Evolutionary conservation across 1,284 basidiomycete species (phyloP), one percentile per base, ranked within the genome.

Genomic region (Psilocybe mexicana): DNA sequence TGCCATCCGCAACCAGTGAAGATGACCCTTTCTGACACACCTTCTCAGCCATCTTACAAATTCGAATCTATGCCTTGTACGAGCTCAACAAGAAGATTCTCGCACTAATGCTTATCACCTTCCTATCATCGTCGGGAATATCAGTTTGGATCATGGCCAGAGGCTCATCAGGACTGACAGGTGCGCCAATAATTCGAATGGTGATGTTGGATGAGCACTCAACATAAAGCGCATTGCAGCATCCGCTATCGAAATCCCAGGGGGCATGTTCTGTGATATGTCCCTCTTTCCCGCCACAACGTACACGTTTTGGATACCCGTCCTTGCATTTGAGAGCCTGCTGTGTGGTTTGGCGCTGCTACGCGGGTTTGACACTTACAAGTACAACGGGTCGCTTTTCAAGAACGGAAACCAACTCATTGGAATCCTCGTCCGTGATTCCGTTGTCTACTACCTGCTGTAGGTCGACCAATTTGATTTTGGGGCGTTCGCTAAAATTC

Each of bases 281-380:
- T 45, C 57, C 8, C 64, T 69, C 26, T 62, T 82, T 2, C 72
- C 78, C 3, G 43, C 58, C 4, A 69, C 75, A 40, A 81, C 84
- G 65, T 85, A 76, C 62, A 70, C 75, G n/a, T 85, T 83, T 66
- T 86, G 83, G 83, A 77, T 86, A 46, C 83, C 84, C 0, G 76
- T 84, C 55, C 71, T 86, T 12, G 65, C 70, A 1, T 84, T 79
- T 35, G 84, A 85, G 62, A 76, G 70, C 56, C 65, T 85, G 0
- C 71, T 85, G 0, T 84, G 81, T 57, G 66, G 60, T 3, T 70
- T 86, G 48, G 83, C 82, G 1, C 64, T 84, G 18, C 69, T 72
- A 47, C 74, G 78, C 33, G 83, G 81, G 1, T 74, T 80, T 57
- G 72, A 76, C 54, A 76, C 76, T 1, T 79, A 78, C 62, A 67